Conservation (phyloP, 2,329 filamentous ascomycete genomes). For the Penicillium brevicompactum region DNA sequence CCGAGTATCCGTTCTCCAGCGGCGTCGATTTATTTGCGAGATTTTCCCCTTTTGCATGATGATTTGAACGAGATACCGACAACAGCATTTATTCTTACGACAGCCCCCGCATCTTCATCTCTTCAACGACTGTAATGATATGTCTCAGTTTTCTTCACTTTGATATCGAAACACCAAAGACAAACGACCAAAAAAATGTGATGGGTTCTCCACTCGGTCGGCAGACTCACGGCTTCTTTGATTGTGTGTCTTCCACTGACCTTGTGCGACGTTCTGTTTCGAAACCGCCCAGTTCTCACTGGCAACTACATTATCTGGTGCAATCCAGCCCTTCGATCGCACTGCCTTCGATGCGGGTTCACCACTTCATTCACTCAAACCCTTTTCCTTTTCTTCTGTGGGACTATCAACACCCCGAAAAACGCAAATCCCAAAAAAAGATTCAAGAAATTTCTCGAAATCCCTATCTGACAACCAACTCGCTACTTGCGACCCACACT, state of each 20-base stretch:
- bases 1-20: conserved; percentile 22
- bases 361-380: conserved; percentile 13
- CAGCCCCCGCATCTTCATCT: conserved; percentile 36
- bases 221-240: background rate
- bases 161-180: conserved; percentile 14
- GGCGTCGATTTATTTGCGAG: conserved; percentile 26
- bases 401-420: background rate
- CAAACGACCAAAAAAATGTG: conserved; percentile 25
- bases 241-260: background rate
- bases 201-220: conserved; percentile 19
- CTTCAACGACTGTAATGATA: conserved; percentile 36
- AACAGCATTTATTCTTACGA: conserved; percentile 30
- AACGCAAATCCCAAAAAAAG: conserved; percentile 2
- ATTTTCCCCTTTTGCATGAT: conserved; percentile 28
- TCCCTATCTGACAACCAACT: conserved; percentile 1
- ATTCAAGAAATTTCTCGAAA: background rate
- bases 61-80: conserved; percentile 31
- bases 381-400: conserved; percentile 13
- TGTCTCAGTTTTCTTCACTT: conserved; percentile 18
- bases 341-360: background rate
- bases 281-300: conserved; percentile 9
- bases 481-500: conserved; percentile 16
- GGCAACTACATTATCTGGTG: conserved; percentile 12
- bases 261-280: conserved; percentile 1
- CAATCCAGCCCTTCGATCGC: background rate